phyloP scores from a whole-genome alignment of 192 early-diverging fungal species.

The Cladochytrium replicatum region DNA sequence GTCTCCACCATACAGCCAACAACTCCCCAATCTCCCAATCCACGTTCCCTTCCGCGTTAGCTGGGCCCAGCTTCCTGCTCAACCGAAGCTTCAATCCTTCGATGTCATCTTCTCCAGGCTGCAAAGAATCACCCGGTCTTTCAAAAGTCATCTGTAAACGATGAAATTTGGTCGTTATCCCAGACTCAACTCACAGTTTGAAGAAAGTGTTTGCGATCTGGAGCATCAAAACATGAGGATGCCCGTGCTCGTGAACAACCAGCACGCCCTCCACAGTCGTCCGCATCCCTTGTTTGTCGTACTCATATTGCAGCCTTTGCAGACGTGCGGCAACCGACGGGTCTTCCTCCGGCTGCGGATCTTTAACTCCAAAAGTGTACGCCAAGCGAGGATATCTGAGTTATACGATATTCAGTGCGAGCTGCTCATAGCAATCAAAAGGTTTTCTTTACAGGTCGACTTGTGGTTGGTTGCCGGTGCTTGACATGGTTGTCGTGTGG shows the following conservation, averaged over 20 bases:
- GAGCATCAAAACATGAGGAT: conserved; percentile 71
- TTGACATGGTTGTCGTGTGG: too few species aligned
- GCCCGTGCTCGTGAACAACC: conserved; percentile 67
- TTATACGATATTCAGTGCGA: too few species aligned
- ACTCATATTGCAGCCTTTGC: conserved; percentile 50
- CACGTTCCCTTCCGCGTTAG: conserved; percentile 11
- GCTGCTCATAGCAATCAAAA: too few species aligned
- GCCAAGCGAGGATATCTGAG: conserved; percentile 32
- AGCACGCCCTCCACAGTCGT: conserved; percentile 62
- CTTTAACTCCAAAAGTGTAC: conserved; percentile 67
- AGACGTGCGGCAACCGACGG: conserved; percentile 46
- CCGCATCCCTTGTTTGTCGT: conserved; percentile 53
- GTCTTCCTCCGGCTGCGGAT: conserved; percentile 61
- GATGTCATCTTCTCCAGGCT: conserved; percentile 64
- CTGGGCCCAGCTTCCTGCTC: conserved; percentile 44
- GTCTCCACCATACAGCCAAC: conserved; percentile 61
- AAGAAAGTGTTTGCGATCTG: conserved; percentile 66
- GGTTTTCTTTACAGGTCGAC: too few species aligned
- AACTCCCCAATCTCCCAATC: conserved; percentile 71
- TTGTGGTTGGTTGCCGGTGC: too few species aligned
- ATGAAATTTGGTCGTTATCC: background rate
- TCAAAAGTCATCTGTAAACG: background rate
- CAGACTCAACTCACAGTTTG: conserved; percentile 48
- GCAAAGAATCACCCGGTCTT: conserved; percentile 61
- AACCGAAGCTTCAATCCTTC: conserved; percentile 57